Evolutionary conservation across 2,329 filamentous ascomycete species (phyloP), one percentile per base, ranked within the genome.

Genomic region (Monilinia vaccinii-corymbosi): DNA sequence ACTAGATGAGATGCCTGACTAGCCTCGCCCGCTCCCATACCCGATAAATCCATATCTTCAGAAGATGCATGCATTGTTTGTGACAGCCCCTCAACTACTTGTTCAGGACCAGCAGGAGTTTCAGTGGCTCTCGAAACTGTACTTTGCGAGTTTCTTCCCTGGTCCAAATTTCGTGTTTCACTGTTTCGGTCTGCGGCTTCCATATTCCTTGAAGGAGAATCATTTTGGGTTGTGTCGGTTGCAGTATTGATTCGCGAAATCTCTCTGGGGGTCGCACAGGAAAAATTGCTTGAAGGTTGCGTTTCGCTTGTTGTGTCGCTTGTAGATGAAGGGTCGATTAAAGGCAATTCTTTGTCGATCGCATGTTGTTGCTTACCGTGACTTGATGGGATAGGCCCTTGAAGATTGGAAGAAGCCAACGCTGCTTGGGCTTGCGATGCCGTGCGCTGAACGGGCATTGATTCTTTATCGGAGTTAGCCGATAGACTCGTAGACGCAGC

Each of bases 1-100:
- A 70, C 63, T 52, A 67, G 55, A 38, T 67, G 62, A 32, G 66
- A 64, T 14, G 49, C 44, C 51, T 63, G 60, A 9, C 14, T 60
- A 8, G 40, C 57, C 36, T 55, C 57, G 23, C 49, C 50, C 2
- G 57, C 40, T 31, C 57, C 32, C 42, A 55, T 40, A 10, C 42
- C 18, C 32, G 57, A 60, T 21, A 58, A 23, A 51, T 58, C 56
- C 2, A 11, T 14, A n/a, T 60, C 57, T 18, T 55, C 57, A 4
- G 25, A 14, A 3, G 40, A 52, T 23, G 18, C 25, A n/a, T n/a
- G 44, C 18, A 31, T 16, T 21, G 42, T 28, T 45, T 58, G 45
- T 21, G 18, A 13, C 18, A 14, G 16, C 16, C 6, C 34, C 32
- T 6, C 34, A 23, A 28, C n/a, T 31, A 42, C 45, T 50, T 58